Base-by-base conservation (phyloP, 768 basidiomycete genomes). In the Boletus patriciae region DNA sequence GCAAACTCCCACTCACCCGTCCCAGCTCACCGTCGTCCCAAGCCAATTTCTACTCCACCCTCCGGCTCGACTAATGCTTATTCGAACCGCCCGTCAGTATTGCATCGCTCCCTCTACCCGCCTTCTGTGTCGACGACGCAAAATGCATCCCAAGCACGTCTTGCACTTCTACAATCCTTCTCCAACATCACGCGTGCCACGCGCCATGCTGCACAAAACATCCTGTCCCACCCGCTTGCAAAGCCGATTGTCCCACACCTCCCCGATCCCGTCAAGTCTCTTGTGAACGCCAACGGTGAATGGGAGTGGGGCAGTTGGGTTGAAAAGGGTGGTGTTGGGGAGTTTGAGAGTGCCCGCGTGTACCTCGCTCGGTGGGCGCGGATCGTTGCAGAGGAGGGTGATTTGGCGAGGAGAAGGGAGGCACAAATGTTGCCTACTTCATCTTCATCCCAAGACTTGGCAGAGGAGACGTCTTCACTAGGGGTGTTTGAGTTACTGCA, bases 311-410 rank as follows among this genome's bases (percentile, higher is more conserved):
- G 90, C 5, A 91, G 90, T 62, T 93, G 92, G 92, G 90, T 92
- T 0, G 92, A 94, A 71, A 90, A 90, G 68, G 88, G 92, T 34
- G 90, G 94, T 0, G 91, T 97, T 3, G 94, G 93, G 7, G 94
- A 97, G 70, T 98, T 96, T 70, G 97, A 98, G 74, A 91, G 91
- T 57, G 97, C 97, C 1, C 80, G 95, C 6, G 92, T 98, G 8
- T 98, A 98, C 70, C 83, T 99, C 10, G 97, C 97, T 11, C 80
- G 92, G 33, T 99, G 97, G 97, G 97, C 97, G 4, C 81, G 95
- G 48, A 90, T 94, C 56, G 97, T 98, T 1, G 97, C 97, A 2
- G 97, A 99, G 72, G 97, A 98, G 70, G 97, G 97, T 18, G 97
- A 99, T 71, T 81, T 92, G 16, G 86, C 94, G 6, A 80, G 97